Evolutionary conservation across 2,329 filamentous ascomycete genomes (phyloP).

Genomic region (Talaromyces sp.): DNA sequence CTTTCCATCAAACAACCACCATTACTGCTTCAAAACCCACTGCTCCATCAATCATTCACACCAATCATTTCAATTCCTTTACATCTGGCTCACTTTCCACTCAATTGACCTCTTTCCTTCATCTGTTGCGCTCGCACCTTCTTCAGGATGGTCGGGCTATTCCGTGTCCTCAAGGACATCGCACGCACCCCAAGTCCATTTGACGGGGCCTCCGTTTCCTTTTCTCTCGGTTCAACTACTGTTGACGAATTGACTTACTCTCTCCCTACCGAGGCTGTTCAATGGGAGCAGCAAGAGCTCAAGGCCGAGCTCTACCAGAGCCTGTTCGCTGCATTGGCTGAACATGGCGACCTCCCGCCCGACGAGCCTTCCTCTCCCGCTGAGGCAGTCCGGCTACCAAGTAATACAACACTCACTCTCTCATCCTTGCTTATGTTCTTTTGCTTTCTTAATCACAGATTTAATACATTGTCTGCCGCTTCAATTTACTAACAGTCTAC

Average conservation of each 20-base stretch:
- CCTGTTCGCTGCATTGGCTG: background rate
- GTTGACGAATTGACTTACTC: background rate
- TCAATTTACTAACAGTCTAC: background rate
- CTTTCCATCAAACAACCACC: background rate
- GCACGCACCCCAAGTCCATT: background rate
- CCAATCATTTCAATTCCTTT: background rate
- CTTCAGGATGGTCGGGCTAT: background rate
- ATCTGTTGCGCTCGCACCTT: background rate
- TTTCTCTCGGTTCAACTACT: background rate
- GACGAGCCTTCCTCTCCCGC: background rate
- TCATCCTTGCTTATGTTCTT: background rate
- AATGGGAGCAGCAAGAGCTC: constrained; percentile 1
- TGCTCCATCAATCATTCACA: background rate
- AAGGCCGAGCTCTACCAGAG: constrained; percentile 9
- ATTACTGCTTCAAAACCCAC: background rate
- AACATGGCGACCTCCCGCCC: constrained; percentile 1
- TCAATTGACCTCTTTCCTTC: background rate
- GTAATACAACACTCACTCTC: constrained; percentile 4
- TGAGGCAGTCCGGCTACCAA: background rate
- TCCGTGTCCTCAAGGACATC: constrained; percentile 2
- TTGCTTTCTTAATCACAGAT: background rate
- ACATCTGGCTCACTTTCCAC: background rate
- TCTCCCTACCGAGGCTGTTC: background rate
- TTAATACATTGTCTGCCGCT: background rate
- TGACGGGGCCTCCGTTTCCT: background rate